Evolutionary conservation across 345 rosid species (phyloP), one percentile per base, ranked within the genome.

Genomic region (Viola odorata): DNA sequence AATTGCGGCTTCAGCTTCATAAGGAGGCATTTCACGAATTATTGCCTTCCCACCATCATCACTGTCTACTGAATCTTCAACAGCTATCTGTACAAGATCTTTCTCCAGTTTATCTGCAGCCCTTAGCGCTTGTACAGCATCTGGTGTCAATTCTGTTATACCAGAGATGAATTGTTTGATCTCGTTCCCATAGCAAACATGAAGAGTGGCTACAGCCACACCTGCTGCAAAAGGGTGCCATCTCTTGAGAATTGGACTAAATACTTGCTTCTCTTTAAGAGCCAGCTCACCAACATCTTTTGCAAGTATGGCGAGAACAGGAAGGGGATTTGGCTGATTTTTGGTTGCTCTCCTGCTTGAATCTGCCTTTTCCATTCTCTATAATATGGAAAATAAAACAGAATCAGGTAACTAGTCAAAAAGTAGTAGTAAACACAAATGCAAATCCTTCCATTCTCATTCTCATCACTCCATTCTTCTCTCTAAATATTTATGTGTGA

Each of bases 151-250:
- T 59, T 94, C 99, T 4, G 66, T 62, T 69, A 90, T 82, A 55
- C 95, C 85, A 4, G 86, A 81, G 45, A 85, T 77, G 50, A 94
- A 94, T 73, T 94, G 97, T 69, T 86, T 88, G 58, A 94, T 76
- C 82, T 94, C 99, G 57, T 88, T 94, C 58, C 96, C 95, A 55
- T 86, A 94, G 68, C 99, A 94, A 67, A 79, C 84, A 78, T 94
- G 99, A 58, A 94, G 95, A 13, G 97, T 94, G 66, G 99, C 99
- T 68, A 90, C 95, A 53, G 99, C 97, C 50, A 94, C 90, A 50
- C 99, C 97, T 17, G 99, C 99, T 12, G 99, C 86, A 64, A 94
- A 82, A 53, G 99, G 97, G 75, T 94, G 99, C 99, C 99, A 90
- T 70, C 79, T 84, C 87, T 94, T 90, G 75, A 87, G 76, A 80